phyloP scores from a whole-genome alignment of 495 filamentous ascomycete species.

The Penicilliopsis zonata region DNA sequence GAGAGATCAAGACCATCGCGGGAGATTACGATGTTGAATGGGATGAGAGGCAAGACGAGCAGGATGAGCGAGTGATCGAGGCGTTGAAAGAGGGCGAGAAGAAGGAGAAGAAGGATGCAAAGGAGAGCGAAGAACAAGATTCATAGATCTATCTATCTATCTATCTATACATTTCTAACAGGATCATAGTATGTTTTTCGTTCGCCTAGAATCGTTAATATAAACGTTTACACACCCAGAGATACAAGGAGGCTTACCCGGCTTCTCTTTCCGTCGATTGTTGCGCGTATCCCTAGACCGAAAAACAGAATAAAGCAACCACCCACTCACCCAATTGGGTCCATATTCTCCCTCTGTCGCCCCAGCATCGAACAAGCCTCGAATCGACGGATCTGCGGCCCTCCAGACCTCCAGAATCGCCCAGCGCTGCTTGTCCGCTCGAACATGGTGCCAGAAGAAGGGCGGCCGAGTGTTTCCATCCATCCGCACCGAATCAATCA shows the following conservation, averaged over 20 bases:
- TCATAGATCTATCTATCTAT: conserved; percentile 17
- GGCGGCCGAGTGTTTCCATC: conserved; percentile 24
- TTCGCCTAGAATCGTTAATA: too few species aligned
- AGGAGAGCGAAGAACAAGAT: conserved; percentile 22
- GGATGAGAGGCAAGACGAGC: conserved; percentile 72
- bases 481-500: conserved; percentile 25
- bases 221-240: too few species aligned
- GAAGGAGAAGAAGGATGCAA: conserved; percentile 31
- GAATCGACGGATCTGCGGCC: conserved; percentile 23
- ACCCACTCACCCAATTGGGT: conserved; percentile 45
- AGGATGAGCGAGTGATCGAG: conserved; percentile 59
- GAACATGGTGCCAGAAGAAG: conserved; percentile 37
- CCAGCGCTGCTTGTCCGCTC: conserved; percentile 27
- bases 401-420: conserved; percentile 28
- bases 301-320: conserved; percentile 48
- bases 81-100: conserved; percentile 52
- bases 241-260: too few species aligned
- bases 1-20: conserved; percentile 72
- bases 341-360: conserved; percentile 28
- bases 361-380: conserved; percentile 26
- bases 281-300: conserved; percentile 45
- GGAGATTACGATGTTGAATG: conserved; percentile 90
- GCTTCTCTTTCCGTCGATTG: conserved; percentile 21
- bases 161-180: conserved; percentile 35
- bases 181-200: conserved; percentile 35